phyloP scores from a whole-genome alignment of 805 yeast genomes.

The Saccharomycopsis amapae region DNA sequence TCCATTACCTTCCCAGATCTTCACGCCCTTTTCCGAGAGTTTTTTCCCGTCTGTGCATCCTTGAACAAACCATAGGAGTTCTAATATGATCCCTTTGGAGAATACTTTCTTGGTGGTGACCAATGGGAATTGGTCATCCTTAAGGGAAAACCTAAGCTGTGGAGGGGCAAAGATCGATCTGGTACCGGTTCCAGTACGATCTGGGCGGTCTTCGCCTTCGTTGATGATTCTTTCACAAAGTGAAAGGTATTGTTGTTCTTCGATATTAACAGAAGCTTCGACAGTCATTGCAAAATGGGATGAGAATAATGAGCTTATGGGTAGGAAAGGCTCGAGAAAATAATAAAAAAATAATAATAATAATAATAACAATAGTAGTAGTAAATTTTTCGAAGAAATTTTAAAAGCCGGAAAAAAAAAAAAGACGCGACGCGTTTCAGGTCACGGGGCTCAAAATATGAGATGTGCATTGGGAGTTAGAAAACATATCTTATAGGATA shows the following conservation, averaged over 20 bases:
- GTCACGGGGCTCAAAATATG: too few relatives aligned
- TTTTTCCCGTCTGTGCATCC: slow-evolving; percentile 86
- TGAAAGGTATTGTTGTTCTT: slow-evolving; percentile 83
- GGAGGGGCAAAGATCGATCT: slow-evolving; percentile 90
- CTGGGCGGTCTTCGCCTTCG: slow-evolving; percentile 88
- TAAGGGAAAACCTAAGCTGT: slow-evolving; percentile 74
- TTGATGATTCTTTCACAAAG: slow-evolving; percentile 68
- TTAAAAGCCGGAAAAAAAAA: too few relatives aligned
- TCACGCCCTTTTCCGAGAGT: slow-evolving; percentile 78
- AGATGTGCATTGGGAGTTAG: too few relatives aligned
- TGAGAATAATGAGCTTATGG: too few relatives aligned
- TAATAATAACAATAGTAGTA: too few relatives aligned
- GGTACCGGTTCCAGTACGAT: slow-evolving; percentile 98
- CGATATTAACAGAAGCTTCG: slow-evolving; percentile 32
- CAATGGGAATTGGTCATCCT: slow-evolving; percentile 72
- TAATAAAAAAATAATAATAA: too few relatives aligned
- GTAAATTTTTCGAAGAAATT: too few relatives aligned
- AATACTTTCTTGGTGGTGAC: slow-evolving; percentile 91
- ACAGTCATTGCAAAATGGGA: neutral
- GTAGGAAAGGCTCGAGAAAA: too few relatives aligned
- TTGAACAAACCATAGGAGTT: slow-evolving; percentile 84
- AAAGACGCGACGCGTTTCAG: too few relatives aligned
- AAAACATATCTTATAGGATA: too few relatives aligned
- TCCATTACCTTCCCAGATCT: slow-evolving; percentile 98
- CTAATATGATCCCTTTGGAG: slow-evolving; percentile 81